Conservation (phyloP, 345 rosid species). For the Clarkia xantiana region DNA sequence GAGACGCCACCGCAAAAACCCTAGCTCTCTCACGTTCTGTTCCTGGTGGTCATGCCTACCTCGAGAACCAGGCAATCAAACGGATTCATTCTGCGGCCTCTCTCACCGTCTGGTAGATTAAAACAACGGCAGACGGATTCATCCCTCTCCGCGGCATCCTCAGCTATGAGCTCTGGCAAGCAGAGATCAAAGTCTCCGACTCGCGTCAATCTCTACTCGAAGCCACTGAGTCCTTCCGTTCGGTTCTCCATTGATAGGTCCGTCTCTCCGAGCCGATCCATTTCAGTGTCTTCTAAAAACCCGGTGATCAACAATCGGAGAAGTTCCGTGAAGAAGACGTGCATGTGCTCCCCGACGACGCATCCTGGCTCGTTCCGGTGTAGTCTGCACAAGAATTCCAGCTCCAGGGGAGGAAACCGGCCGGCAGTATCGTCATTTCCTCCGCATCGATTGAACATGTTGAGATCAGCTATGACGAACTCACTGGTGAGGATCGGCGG, state of each 20-base stretch:
- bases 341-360: slow-evolving; percentile 87
- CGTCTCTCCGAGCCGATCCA: slow-evolving; percentile 36
- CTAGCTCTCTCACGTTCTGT: background rate
- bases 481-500: slow-evolving; percentile 86
- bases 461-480: slow-evolving; percentile 82
- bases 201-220: slow-evolving; percentile 41
- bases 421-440: slow-evolving; percentile 20
- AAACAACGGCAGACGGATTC: slow-evolving; percentile 8
- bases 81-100: slow-evolving; percentile 42
- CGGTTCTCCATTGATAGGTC: slow-evolving; percentile 54
- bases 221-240: slow-evolving; percentile 27
- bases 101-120: slow-evolving; percentile 36
- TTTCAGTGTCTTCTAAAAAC: slow-evolving; percentile 23
- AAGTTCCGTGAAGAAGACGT: slow-evolving; percentile 29
- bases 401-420: slow-evolving; percentile 11
- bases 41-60: slow-evolving; percentile 24
- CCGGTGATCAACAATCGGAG: slow-evolving; percentile 16
- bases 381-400: slow-evolving; percentile 43
- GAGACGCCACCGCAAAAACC: background rate
- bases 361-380: slow-evolving; percentile 87
- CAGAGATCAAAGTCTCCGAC: slow-evolving; percentile 56
- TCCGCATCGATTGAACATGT: slow-evolving; percentile 53
- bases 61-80: slow-evolving; percentile 30
- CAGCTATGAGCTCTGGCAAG: slow-evolving; percentile 34
- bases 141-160: slow-evolving; percentile 25